Conservation (phyloP, 2,329 filamentous ascomycete genomes). For the Aspergillus pseudoglaucus region DNA sequence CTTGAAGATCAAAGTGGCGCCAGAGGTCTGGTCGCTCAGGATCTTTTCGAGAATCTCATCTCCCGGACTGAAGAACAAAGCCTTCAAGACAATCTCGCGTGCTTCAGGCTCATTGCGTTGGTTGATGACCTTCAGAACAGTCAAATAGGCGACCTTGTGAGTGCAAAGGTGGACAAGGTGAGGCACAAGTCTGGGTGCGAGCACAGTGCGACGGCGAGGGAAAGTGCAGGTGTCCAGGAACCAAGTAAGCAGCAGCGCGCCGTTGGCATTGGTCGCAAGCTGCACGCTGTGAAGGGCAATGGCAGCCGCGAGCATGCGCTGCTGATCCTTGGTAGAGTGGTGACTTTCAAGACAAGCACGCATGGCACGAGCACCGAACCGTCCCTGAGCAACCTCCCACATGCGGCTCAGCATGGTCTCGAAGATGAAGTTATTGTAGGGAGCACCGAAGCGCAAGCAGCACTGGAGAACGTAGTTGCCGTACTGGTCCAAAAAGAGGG, state of each 20-base stretch:
- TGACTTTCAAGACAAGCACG: constrained; percentile 94
- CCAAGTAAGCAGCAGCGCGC: constrained; percentile 90
- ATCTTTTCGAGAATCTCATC: constrained; percentile 86
- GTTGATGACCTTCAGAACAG: constrained; percentile 96
- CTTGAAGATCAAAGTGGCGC: constrained; percentile 96
- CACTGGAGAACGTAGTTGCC: constrained; percentile 98
- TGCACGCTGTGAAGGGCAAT: constrained; percentile 97
- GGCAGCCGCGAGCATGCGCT: constrained; percentile 85
- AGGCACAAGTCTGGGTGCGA: constrained; percentile 85
- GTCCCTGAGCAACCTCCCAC: constrained; percentile 88
- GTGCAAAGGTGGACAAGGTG: constrained; percentile 94
- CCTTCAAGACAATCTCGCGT: constrained; percentile 79
- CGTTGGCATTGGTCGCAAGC: constrained; percentile 91
- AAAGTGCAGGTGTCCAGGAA: constrained; percentile 98
- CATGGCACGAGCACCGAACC: constrained; percentile 94
- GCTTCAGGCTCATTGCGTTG: constrained; percentile 92
- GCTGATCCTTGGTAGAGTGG: constrained; percentile 89
- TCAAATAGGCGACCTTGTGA: constrained; percentile 96
- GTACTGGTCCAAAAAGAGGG: constrained; percentile 93
- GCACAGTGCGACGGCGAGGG: constrained; percentile 79
- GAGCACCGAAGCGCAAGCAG: constrained; percentile 82
- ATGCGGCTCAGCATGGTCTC: constrained; percentile 91
- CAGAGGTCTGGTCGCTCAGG: constrained; percentile 81
- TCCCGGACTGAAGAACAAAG: constrained; percentile 84
- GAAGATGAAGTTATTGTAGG: constrained; percentile 94